Evolutionary conservation across 768 basidiomycete genomes (phyloP).

Genomic region (Trametes gibbosa): DNA sequence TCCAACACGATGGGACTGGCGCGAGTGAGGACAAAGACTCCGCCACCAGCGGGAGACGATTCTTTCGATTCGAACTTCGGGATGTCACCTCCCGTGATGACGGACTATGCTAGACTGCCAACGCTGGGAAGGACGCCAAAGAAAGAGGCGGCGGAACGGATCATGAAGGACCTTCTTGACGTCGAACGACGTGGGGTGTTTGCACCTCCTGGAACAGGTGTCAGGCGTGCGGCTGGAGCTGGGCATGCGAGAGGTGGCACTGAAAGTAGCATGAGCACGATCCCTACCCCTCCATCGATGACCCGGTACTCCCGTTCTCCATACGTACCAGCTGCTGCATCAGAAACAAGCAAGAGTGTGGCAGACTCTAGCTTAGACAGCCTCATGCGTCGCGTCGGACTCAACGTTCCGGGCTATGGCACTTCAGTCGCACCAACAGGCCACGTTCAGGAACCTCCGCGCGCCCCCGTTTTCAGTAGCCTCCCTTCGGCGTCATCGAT

Average conservation of each 20-base stretch:
- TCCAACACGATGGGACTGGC: neutral
- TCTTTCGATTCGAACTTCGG: conserved; percentile 39
- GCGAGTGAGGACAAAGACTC: conserved; percentile 14
- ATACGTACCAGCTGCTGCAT: conserved; percentile 23
- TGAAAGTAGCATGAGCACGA: conserved; percentile 67
- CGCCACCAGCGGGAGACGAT: conserved; percentile 32
- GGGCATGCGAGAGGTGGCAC: conserved; percentile 12
- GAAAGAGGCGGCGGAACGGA: conserved; percentile 68
- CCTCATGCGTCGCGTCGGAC: conserved; percentile 63
- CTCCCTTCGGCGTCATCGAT: conserved; percentile 16
- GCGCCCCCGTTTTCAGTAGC: conserved; percentile 8
- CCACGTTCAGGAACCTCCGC: neutral
- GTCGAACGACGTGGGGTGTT: conserved; percentile 21
- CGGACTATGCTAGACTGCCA: conserved; percentile 47
- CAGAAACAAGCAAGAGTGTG: conserved; percentile 41
- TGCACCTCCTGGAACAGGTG: neutral
- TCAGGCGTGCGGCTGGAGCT: neutral
- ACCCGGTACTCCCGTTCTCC: conserved; percentile 56
- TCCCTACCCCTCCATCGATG: conserved; percentile 69
- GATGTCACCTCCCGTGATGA: conserved; percentile 54
- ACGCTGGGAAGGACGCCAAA: conserved; percentile 62
- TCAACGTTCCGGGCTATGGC: conserved; percentile 35
- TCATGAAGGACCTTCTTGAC: conserved; percentile 58
- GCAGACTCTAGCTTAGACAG: conserved; percentile 63
- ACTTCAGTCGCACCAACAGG: neutral